These are phyloP conservation scores for Monosporascus sp. DNA, from an alignment of 2,329 filamentous ascomycete species.

Conservation along the genomic window DNA sequence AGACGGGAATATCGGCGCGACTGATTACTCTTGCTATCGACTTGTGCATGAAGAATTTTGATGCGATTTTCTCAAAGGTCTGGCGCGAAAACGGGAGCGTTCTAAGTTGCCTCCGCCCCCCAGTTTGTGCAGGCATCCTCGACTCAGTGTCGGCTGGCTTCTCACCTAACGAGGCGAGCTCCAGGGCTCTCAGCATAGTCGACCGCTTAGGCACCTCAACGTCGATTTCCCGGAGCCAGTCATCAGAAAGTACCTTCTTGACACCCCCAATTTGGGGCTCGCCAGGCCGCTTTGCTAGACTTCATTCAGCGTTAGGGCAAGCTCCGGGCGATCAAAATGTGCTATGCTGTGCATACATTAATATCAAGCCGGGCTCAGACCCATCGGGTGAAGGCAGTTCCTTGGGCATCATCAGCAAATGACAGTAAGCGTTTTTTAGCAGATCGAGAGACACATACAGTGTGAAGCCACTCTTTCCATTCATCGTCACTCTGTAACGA, in stretches of 20 bases:
- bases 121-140: neutral
- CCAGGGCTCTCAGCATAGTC: neutral
- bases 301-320: neutral
- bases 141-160: neutral
- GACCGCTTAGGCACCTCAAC: neutral
- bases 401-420: neutral
- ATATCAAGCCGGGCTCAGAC: neutral
- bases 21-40: constrained; percentile 18
- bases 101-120: constrained; percentile 5
- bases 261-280: neutral
- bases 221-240: neutral
- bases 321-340: neutral
- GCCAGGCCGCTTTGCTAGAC: neutral
- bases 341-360: neutral
- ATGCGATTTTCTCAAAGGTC: constrained; percentile 11
- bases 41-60: constrained; percentile 13
- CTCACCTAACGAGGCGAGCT: neutral
- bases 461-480: constrained; percentile 4
- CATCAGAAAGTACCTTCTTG: neutral
- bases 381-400: neutral
- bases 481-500: constrained; percentile 1
- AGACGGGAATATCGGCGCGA: constrained; percentile 17
- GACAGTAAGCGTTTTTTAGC: neutral
- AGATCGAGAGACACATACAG: neutral
- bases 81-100: constrained; percentile 15